Evolutionary conservation across 495 filamentous ascomycete genomes (phyloP).

Genomic region (Barbatosphaeria neglecta): DNA sequence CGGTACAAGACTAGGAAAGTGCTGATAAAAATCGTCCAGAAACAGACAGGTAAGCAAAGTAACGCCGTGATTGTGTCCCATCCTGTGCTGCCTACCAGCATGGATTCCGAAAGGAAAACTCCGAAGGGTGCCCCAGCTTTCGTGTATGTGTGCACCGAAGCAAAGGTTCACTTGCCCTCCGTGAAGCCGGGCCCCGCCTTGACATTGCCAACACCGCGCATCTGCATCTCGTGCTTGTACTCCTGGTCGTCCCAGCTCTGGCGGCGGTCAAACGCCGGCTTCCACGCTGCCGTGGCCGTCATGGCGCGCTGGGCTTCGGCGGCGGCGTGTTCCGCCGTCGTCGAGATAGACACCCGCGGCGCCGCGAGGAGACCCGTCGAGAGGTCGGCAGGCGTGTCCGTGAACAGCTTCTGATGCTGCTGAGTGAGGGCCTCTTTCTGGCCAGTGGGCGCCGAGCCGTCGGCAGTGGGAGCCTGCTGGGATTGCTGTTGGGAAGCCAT

Average conservation of each 20-base stretch:
- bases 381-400: not conserved
- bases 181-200: conserved; percentile 18
- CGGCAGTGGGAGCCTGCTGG: not conserved
- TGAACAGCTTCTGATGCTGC: not conserved
- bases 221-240: conserved; percentile 29
- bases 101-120: too few relatives aligned
- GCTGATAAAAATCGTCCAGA: too few relatives aligned
- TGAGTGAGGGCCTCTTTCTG: not conserved
- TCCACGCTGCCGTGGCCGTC: conserved; percentile 24
- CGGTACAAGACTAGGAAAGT: too few relatives aligned
- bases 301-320: conserved; percentile 24
- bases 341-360: not conserved
- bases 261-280: conserved; percentile 26
- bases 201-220: conserved; percentile 12
- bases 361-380: not conserved
- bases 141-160: not conserved
- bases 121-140: too few relatives aligned
- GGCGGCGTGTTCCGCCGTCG: conserved; percentile 7
- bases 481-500: not conserved
- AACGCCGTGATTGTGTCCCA: too few relatives aligned
- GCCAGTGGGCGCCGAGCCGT: not conserved
- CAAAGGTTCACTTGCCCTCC: conserved; percentile 14
- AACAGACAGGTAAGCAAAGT: too few relatives aligned
- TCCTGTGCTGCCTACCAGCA: too few relatives aligned
- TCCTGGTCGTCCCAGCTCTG: conserved; percentile 38